Conservation (phyloP, 2,329 filamentous ascomycete species). For the Macrophomina pseudophaseolina region DNA sequence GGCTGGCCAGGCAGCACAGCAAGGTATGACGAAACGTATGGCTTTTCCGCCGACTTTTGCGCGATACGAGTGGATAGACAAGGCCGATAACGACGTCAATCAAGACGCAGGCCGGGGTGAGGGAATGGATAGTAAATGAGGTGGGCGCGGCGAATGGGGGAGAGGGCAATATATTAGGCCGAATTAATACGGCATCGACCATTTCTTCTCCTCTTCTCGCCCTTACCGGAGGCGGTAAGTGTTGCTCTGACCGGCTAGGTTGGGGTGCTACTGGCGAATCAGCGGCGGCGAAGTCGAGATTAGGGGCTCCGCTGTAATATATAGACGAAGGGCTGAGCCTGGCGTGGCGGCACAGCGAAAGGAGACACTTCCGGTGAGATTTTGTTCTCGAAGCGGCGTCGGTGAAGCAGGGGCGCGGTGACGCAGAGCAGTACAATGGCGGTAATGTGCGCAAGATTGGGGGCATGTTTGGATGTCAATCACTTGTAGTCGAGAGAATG, state of each 20-base stretch:
- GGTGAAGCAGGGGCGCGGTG: not conserved
- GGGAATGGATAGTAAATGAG: not conserved
- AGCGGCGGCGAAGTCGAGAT: not conserved
- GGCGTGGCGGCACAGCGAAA: not conserved
- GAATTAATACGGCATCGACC: slow-evolving; percentile 8
- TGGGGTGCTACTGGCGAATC: not conserved
- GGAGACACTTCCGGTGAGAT: not conserved
- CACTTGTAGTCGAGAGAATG: too few species aligned
- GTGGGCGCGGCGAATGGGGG: not conserved
- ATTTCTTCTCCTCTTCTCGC: too few species aligned
- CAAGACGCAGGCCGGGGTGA: too few species aligned
- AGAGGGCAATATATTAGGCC: slow-evolving; percentile 11
- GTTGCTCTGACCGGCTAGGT: not conserved
- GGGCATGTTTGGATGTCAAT: not conserved
- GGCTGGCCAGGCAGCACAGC: too few species aligned
- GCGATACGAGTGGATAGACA: too few species aligned
- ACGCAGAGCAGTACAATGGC: not conserved
- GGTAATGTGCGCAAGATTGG: slow-evolving; percentile 18
- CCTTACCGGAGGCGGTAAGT: not conserved
- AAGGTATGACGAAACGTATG: too few species aligned
- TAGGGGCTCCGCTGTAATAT: slow-evolving; percentile 13
- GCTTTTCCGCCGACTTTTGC: too few species aligned
- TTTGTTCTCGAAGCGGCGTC: too few species aligned
- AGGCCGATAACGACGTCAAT: too few species aligned
- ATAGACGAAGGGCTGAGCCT: not conserved